Evolutionary conservation across 768 basidiomycete genomes (phyloP).

Genomic region (Inosperma sp.): DNA sequence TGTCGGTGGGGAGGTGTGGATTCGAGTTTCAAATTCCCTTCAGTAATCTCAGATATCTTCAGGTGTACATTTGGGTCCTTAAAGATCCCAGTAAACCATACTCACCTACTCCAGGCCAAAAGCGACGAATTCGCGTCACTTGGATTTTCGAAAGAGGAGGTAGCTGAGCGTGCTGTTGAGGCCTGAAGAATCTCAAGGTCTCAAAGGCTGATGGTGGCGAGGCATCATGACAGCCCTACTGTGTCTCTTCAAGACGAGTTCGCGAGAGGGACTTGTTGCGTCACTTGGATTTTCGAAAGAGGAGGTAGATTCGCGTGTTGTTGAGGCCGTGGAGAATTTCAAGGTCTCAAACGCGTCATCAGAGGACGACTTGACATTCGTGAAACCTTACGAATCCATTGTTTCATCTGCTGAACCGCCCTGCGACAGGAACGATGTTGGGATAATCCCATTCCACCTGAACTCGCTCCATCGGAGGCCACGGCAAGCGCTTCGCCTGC

Average conservation of each 20-base stretch:
- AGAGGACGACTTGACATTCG: constrained; percentile 41
- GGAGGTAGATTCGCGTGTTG: constrained; percentile 74
- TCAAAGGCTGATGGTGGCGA: constrained; percentile 37
- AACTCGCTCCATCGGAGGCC: constrained; percentile 71
- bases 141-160: constrained; percentile 93
- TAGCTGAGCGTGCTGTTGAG: constrained; percentile 88
- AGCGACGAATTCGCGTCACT: constrained; percentile 93
- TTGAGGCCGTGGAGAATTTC: constrained; percentile 75
- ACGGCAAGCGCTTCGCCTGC: constrained; percentile 51
- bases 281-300: constrained; percentile 90
- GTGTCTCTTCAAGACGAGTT: constrained; percentile 84
- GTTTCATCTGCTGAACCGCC: constrained; percentile 80
- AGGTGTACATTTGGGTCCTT: constrained; percentile 97
- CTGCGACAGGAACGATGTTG: constrained; percentile 33
- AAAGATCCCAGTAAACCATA: constrained; percentile 91
- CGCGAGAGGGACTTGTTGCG: constrained; percentile 84
- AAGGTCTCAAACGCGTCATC: constrained; percentile 38
- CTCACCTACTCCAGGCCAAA: constrained; percentile 73
- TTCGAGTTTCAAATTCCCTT: background rate
- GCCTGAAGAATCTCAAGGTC: constrained; percentile 60
- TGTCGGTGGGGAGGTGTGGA: constrained; percentile 77
- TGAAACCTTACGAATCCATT: constrained; percentile 60
- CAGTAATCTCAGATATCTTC: constrained; percentile 11
- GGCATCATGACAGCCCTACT: constrained; percentile 86
- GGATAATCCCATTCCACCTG: constrained; percentile 34